Percentiles rank a stretch among this genome's conserved stretches.
phyloP scores from a whole-genome alignment of 805 yeast genomes.

The Allodekkera sacchari region DNA sequence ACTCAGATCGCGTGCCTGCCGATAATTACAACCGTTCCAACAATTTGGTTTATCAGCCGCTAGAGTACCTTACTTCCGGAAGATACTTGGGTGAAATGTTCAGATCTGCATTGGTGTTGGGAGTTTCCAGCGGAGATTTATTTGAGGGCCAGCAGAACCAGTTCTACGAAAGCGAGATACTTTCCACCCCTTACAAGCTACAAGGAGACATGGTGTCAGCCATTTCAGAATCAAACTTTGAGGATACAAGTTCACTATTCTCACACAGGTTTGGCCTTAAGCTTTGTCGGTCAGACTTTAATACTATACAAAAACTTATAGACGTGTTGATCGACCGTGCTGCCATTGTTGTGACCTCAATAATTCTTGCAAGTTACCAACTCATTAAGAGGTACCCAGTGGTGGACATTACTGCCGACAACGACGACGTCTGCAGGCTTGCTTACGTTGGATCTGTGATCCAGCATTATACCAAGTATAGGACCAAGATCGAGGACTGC shows the following conservation, averaged over 20 bases:
- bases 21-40: conserved; percentile 7
- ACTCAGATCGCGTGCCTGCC: conserved; percentile 8
- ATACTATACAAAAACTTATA: conserved; percentile 18
- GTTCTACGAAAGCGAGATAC: not conserved
- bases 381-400: conserved; percentile 9
- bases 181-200: conserved; percentile 3
- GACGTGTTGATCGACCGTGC: conserved; percentile 35
- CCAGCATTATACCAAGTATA: conserved; percentile 7
- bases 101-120: conserved; percentile 34
- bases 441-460: conserved; percentile 11
- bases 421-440: not conserved
- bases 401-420: not conserved
- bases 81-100: conserved; percentile 48
- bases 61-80: conserved; percentile 47
- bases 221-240: conserved; percentile 19
- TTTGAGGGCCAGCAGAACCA: conserved; percentile 3
- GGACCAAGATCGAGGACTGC: conserved; percentile 2
- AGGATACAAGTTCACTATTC: conserved; percentile 2
- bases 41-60: conserved; percentile 40
- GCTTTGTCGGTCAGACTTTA: conserved; percentile 5
- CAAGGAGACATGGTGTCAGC: conserved; percentile 23
- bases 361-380: conserved; percentile 30
- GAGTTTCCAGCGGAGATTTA: conserved; percentile 13
- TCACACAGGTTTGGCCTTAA: conserved; percentile 1
- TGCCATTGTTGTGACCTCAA: conserved; percentile 33